Conservation (phyloP, 805 yeast species). For the Torulaspora quercuum region DNA sequence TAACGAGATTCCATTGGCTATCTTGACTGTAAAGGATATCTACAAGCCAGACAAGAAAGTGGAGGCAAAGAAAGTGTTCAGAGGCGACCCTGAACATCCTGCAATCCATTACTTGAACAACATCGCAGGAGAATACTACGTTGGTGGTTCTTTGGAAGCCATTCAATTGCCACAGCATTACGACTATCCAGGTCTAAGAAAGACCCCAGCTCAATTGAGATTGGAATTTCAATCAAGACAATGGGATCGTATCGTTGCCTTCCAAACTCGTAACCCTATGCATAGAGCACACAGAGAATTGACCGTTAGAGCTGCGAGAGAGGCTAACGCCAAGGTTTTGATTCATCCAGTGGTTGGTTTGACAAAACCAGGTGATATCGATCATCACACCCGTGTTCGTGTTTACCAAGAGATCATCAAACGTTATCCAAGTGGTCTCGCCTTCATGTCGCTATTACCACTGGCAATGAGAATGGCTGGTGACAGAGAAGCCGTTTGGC, state of each 20-base stretch:
- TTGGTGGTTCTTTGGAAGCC: slow-evolving; percentile 88
- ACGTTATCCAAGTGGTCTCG: slow-evolving; percentile 92
- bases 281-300: slow-evolving; percentile 97
- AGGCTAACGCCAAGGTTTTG: slow-evolving; percentile 78
- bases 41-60: slow-evolving; percentile 73
- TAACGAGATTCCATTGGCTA: slow-evolving; percentile 74
- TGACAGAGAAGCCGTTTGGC: slow-evolving; percentile 98
- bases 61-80: slow-evolving; percentile 84
- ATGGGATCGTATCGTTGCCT: slow-evolving; percentile 90
- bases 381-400: slow-evolving; percentile 94
- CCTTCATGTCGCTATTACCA: slow-evolving; percentile 81
- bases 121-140: slow-evolving; percentile 74
- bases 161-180: slow-evolving; percentile 80
- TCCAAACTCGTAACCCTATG: slow-evolving; percentile 98
- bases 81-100: slow-evolving; percentile 97
- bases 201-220: slow-evolving; percentile 88
- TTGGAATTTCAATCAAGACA: slow-evolving; percentile 74
- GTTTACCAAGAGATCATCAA: slow-evolving; percentile 90
- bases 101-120: slow-evolving; percentile 73
- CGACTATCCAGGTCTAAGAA: slow-evolving; percentile 82
- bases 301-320: slow-evolving; percentile 95
- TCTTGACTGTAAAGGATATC: slow-evolving; percentile 72
- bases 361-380: slow-evolving; percentile 97
- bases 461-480: slow-evolving; percentile 99
- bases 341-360: slow-evolving; percentile 97